Evolutionary conservation across 1,139 yeast species (phyloP).

Genomic region (Hyphopichia fennica): DNA sequence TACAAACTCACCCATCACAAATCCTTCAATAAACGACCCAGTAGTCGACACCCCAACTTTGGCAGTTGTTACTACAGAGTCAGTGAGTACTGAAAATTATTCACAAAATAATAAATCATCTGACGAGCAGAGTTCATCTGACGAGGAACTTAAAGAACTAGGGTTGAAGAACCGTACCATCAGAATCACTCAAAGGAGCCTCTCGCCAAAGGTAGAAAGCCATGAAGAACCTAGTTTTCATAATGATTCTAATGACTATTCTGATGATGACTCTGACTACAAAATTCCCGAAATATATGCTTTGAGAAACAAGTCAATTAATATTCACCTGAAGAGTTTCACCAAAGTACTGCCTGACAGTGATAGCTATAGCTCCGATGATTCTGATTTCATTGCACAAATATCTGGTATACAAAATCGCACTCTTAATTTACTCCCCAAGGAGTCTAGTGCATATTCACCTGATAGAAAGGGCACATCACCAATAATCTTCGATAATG

Average conservation of each 20-base stretch:
- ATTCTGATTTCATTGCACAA: neutral
- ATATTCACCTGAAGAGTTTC: too few relatives aligned
- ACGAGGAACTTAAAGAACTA: neutral
- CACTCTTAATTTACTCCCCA: neutral
- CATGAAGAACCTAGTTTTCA: too few relatives aligned
- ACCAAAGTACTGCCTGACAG: neutral
- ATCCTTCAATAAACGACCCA: too few relatives aligned
- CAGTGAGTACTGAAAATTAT: too few relatives aligned
- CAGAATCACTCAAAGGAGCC: neutral
- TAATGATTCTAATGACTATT: too few relatives aligned
- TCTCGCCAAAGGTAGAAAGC: too few relatives aligned
- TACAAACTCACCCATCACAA: too few relatives aligned
- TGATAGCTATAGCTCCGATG: neutral
- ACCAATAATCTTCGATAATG: neutral
- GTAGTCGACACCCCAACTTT: too few relatives aligned
- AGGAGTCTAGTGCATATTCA: neutral
- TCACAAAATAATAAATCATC: neutral
- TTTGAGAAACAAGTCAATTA: too few relatives aligned
- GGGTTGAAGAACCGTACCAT: neutral
- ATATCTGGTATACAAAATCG: neutral
- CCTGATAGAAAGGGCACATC: neutral
- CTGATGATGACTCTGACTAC: too few relatives aligned
- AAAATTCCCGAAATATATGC: too few relatives aligned
- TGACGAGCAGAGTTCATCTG: neutral
- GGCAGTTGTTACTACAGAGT: too few relatives aligned